Evolutionary conservation across 2,329 filamentous ascomycete species (phyloP), one percentile per base, ranked within the genome.

Genomic region (Periconia macrospinosa): DNA sequence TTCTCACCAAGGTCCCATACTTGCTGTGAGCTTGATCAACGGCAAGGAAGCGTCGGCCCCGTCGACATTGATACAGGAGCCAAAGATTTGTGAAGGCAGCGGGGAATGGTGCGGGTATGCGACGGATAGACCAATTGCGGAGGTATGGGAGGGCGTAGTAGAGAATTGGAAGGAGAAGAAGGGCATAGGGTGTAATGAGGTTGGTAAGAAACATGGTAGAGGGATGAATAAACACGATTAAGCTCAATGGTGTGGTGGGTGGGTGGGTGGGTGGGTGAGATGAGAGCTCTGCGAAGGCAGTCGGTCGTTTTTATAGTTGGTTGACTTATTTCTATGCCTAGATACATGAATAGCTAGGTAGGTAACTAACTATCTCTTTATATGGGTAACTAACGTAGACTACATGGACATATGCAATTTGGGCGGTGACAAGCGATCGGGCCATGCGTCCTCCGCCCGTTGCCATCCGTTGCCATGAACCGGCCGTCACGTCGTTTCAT

Each of bases 1-100:
- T 88, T 35, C 92, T 83, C 19, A 96, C 87, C 1, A 96, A 75
- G n/a, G 86, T 87, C 3, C 92, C 92, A 42, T 89, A 79, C 66
- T 86, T 88, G 78, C 88, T 83, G 74, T 96, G 92, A 8, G 85
- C 79, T 35, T 86, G 74, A 64, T 96, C 81, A n/a, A 96, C 78
- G n/a, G 76, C 75, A n/a, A 77, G 66, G 57, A 76, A 81, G 35
- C 79, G 67, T 47, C 67, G 79, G 1, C 91, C 91, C 3, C 82
- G 79, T 1, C 92, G 85, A 49, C 67, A 72, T 61, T 81, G 78
- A 57, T 73, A 77, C 53, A 96, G 74, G 19, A 96, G 82, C 92
- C 92, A 97, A 27, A 95, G 75, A 63, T 92, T 91, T 30, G 86
- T 85, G 71, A 92, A 90, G 14, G 80, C 79, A 2, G 86, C 86